Evolutionary conservation across 768 basidiomycete species (phyloP).

Genomic region (Mycena belliarum): DNA sequence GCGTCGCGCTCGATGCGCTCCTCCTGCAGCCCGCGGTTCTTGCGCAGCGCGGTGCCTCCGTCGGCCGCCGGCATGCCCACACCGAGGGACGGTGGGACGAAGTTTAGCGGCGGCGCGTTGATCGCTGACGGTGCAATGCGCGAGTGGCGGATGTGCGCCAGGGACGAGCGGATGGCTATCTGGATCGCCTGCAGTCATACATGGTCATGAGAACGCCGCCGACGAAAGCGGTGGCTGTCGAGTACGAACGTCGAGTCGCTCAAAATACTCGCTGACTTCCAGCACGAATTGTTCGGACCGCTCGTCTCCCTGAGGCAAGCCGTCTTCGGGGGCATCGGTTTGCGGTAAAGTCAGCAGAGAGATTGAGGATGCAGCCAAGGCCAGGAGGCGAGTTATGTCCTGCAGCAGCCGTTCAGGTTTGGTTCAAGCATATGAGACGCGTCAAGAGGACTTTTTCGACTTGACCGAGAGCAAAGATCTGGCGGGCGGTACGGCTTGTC

Average conservation of each 20-base stretch:
- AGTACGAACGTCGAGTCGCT: constrained; percentile 67
- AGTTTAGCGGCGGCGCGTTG: constrained; percentile 70
- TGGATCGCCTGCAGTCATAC: constrained; percentile 62
- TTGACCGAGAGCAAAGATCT: constrained; percentile 77
- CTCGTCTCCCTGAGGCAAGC: constrained; percentile 78
- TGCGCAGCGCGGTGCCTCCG: constrained; percentile 32
- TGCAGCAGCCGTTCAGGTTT: constrained; percentile 28
- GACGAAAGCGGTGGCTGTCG: neutral
- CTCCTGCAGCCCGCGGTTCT: constrained; percentile 72
- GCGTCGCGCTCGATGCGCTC: constrained; percentile 75
- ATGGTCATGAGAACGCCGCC: constrained; percentile 2
- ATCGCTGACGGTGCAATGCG: constrained; percentile 89
- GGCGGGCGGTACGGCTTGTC: constrained; percentile 76
- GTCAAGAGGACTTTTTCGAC: constrained; percentile 66
- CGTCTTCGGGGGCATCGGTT: constrained; percentile 68
- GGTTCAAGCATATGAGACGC: neutral
- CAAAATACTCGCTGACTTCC: constrained; percentile 85
- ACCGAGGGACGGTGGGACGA: constrained; percentile 77
- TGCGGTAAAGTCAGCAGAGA: constrained; percentile 82
- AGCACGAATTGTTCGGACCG: constrained; percentile 83
- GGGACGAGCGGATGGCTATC: constrained; percentile 69
- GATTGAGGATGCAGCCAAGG: constrained; percentile 75
- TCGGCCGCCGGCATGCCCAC: constrained; percentile 61
- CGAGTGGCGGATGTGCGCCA: constrained; percentile 80
- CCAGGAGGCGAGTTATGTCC: constrained; percentile 78